phyloP scores from a whole-genome alignment of 257 asterid species.

The Prunella vulgaris region DNA sequence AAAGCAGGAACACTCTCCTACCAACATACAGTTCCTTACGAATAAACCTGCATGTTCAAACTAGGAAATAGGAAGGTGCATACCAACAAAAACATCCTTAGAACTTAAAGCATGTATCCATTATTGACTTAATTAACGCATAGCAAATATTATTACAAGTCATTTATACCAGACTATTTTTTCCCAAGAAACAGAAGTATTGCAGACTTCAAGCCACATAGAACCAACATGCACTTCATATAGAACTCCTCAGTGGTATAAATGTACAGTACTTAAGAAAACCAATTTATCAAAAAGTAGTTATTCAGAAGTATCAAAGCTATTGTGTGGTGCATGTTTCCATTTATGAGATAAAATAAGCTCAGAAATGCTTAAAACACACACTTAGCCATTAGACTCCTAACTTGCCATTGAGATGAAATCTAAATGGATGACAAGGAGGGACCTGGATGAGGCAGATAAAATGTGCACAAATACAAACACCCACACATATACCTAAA shows the following conservation, averaged over 20 bases:
- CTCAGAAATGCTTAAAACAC: slow-evolving; percentile 3
- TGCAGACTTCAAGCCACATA: slow-evolving; percentile 1
- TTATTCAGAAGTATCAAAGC: not conserved
- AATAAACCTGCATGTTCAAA: not conserved
- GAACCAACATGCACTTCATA: slow-evolving; percentile 5
- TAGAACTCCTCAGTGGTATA: not conserved
- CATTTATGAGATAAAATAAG: slow-evolving; percentile 12
- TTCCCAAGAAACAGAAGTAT: not conserved
- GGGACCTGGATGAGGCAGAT: not conserved
- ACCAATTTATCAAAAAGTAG: not conserved
- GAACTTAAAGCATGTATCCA: not conserved
- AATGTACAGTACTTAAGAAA: not conserved
- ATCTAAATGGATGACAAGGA: not conserved
- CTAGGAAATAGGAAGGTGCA: not conserved
- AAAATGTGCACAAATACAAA: not conserved
- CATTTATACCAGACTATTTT: not conserved
- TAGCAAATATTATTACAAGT: slow-evolving; percentile 2
- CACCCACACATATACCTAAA: not conserved
- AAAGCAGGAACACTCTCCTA: not conserved
- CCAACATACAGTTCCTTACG: not conserved
- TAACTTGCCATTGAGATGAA: not conserved
- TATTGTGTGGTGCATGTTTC: not conserved
- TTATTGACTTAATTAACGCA: not conserved
- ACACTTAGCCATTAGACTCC: slow-evolving; percentile 4
- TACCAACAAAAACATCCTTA: not conserved